Percentiles rank a stretch among this genome's conserved stretches.
Conservation (phyloP, 352 stramenopile species). For the Hyaloperonospora brassicae region DNA sequence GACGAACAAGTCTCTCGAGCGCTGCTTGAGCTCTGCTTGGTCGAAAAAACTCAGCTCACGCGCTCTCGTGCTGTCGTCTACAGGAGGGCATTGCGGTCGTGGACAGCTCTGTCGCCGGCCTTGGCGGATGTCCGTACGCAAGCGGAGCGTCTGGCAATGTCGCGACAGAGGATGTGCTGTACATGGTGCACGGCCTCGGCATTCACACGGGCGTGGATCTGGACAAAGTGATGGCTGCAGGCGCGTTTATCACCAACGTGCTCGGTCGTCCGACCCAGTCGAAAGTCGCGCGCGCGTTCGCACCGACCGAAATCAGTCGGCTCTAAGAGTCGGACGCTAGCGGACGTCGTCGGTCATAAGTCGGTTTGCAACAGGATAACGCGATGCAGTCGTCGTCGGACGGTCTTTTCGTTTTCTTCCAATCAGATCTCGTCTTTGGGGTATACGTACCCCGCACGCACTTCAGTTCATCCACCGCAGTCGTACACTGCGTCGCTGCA, state of each 20-base stretch:
- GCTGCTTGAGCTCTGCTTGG: neutral
- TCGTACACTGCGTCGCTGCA: too few species aligned
- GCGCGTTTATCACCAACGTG: constrained; percentile 83
- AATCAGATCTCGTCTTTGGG: too few species aligned
- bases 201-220: constrained; percentile 92
- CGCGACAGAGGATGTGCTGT: constrained; percentile 95
- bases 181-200: constrained; percentile 94
- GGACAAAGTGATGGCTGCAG: constrained; percentile 85
- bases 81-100: constrained; percentile 89
- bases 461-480: too few species aligned
- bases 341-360: constrained; percentile 3
- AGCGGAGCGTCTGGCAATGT: constrained; percentile 94
- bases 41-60: neutral
- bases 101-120: constrained; percentile 92
- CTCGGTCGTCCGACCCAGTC: constrained; percentile 74
- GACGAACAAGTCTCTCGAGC: neutral
- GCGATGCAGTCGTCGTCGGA: too few species aligned
- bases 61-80: constrained; percentile 9
- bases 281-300: constrained; percentile 80
- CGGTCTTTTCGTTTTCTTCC: too few species aligned
- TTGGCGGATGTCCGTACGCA: constrained; percentile 95
- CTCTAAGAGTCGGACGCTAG: constrained; percentile 9
- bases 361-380: too few species aligned
- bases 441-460: too few species aligned
- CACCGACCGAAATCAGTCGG: constrained; percentile 26